A percentile compares a stretch with the other conserved stretches of the same genome.
phyloP scores from a whole-genome alignment of 441 rosid genomes.

The Bocquillonia castaneifolia region DNA sequence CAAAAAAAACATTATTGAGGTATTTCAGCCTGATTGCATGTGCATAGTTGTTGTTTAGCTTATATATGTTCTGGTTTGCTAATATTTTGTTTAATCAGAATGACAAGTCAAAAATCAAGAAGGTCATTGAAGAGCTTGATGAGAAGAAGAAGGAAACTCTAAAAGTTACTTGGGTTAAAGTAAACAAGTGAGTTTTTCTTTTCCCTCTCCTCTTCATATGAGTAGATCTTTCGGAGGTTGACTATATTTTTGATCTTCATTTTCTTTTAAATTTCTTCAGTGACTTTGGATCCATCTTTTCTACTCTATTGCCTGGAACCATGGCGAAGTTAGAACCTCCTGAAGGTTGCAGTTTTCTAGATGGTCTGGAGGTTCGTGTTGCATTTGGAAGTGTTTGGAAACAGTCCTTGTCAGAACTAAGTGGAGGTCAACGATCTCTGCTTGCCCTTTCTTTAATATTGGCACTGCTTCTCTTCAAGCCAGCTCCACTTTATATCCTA shows the following conservation, averaged over 20 bases:
- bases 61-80: conserved; percentile 15
- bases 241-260: neutral
- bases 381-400: conserved; percentile 99
- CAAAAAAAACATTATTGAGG: conserved; percentile 96
- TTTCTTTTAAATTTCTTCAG: conserved; percentile 34
- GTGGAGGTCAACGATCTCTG: conserved; percentile 97
- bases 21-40: conserved; percentile 27
- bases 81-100: conserved; percentile 40
- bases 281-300: conserved; percentile 96
- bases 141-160: conserved; percentile 99
- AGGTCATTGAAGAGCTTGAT: conserved; percentile 96
- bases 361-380: conserved; percentile 97
- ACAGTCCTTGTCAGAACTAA: conserved; percentile 92
- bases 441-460: conserved; percentile 90
- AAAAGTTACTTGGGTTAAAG: conserved; percentile 98
- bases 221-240: no score
- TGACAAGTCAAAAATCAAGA: conserved; percentile 91
- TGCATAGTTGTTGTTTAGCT: conserved; percentile 16
- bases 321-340: conserved; percentile 94
- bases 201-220: neutral
- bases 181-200: conserved; percentile 47
- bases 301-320: conserved; percentile 94
- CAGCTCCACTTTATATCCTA: conserved; percentile 95
- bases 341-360: conserved; percentile 89
- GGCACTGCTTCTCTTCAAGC: conserved; percentile 95